Percentiles rank a stretch among this genome's conserved stretches.
Evolutionary conservation across 345 rosid genomes (phyloP).

Genomic region (Eucalyptus urophylla): DNA sequence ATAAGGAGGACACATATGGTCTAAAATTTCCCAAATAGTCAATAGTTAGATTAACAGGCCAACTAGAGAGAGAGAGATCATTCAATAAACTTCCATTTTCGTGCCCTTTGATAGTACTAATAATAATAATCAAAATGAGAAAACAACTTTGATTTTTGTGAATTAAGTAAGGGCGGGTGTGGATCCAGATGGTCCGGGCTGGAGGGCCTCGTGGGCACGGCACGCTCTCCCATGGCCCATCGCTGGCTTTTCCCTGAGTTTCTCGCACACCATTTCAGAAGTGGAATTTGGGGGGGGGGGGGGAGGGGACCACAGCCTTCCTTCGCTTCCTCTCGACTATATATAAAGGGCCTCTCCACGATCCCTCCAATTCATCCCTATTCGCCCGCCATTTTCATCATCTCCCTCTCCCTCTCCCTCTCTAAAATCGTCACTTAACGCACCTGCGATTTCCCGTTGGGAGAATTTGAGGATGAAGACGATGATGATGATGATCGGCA

Average conservation of each 20-base stretch:
- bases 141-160: background rate
- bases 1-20: background rate
- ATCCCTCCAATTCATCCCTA: background rate
- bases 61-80: background rate
- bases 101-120: background rate
- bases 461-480: background rate
- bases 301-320: background rate
- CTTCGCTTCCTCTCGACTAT: background rate
- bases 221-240: background rate
- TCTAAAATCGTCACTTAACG: background rate
- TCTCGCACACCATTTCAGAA: background rate
- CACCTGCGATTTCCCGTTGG: background rate
- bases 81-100: background rate
- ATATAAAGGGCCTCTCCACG: background rate
- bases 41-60: background rate
- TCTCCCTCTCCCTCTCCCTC: background rate
- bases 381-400: background rate
- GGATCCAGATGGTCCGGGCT: background rate
- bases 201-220: background rate
- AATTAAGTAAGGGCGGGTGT: background rate
- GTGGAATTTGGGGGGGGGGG: background rate
- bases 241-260: background rate
- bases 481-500: conserved; percentile 42
- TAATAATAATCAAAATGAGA: background rate
- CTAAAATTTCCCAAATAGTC: background rate